Evolutionary conservation across 306 rosid species (phyloP), one percentile per base, ranked within the genome.

Genomic region (Prosopis cineraria): DNA sequence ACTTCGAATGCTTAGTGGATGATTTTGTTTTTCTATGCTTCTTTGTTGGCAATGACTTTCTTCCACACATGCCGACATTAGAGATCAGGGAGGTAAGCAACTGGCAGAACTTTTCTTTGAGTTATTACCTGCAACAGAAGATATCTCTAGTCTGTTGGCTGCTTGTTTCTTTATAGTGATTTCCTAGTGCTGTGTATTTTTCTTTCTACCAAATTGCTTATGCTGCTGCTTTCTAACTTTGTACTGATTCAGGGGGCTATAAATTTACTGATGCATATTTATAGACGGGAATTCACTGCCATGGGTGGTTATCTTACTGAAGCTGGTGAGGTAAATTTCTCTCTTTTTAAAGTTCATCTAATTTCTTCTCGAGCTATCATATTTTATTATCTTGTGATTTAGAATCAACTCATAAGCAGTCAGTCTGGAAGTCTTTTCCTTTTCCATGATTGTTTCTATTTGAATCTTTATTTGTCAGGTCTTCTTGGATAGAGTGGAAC

Each of bases 271-370:
- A 92, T 95, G 98, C 92, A 95, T 86, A 81, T 92, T 59, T 95
- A 95, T 87, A 88, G 92, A 87, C 91, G 78, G 67, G 98, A 95
- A 84, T 95, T 95, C 85, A 70, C 88, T 82, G 85, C 93, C 37
- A 92, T 91, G 92, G 98, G 98, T 77, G 98, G 98, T 81, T 95
- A 92, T 85, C 98, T 95, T 79, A 95, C 97, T 81, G 98, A 95
- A 4, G 92, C 93, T 79, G 98, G 98, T 84, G 97, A 92, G 96
- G 98, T 95, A 91, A 64, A 80, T 80, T 82, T 68, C 77, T 78
- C 69, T 83, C 36, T 37, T 48, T 73, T 37, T 45, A 33, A 33
- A 64, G 37, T 77, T 75, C 80, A 37, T 25, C 13, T 71, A 45
- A 6, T 69, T 66, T 69, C 31, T 58, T 59, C 50, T 79, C 22